Percentiles rank a stretch among this genome's conserved stretches.
phyloP scores from a whole-genome alignment of 2,329 filamentous ascomycete species.

The Arthroderma sp. region DNA sequence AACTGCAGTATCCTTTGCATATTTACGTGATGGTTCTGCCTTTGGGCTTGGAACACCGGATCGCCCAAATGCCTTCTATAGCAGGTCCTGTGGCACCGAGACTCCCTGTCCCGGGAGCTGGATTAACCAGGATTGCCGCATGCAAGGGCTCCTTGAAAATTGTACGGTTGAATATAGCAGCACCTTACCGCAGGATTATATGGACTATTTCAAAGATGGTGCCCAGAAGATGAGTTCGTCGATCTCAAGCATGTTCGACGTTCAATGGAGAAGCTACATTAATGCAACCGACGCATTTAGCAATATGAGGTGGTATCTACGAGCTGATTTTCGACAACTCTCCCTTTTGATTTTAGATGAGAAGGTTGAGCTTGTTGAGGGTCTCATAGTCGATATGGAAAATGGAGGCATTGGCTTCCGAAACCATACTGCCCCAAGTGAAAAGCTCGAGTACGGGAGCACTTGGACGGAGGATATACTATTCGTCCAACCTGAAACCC shows the following conservation, averaged over 20 bases:
- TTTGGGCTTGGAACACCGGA: slow-evolving; percentile 28
- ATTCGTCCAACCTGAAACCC: slow-evolving; percentile 34
- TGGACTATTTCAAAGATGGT: slow-evolving; percentile 23
- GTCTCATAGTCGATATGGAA: slow-evolving; percentile 30
- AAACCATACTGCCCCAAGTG: slow-evolving; percentile 30
- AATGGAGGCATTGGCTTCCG: slow-evolving; percentile 33
- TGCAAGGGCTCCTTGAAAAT: slow-evolving; percentile 3
- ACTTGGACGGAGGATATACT: slow-evolving; percentile 37
- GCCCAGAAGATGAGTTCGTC: slow-evolving; percentile 15
- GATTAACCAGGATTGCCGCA: slow-evolving; percentile 3
- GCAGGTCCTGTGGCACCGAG: slow-evolving; percentile 18
- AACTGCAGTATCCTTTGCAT: slow-evolving; percentile 20
- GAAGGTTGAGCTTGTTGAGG: slow-evolving; percentile 26
- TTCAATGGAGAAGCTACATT: slow-evolving; percentile 22
- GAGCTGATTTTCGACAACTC: slow-evolving; percentile 19
- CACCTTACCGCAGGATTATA: slow-evolving; percentile 21
- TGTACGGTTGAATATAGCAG: slow-evolving; percentile 15
- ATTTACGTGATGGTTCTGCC: slow-evolving; percentile 24
- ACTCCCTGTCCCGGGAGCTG: slow-evolving; percentile 15
- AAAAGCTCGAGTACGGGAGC: slow-evolving; percentile 20
- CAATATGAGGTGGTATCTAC: slow-evolving; percentile 18
- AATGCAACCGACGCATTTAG: slow-evolving; percentile 11
- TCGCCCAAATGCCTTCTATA: slow-evolving; percentile 19
- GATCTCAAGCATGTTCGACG: slow-evolving; percentile 33
- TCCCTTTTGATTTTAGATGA: slow-evolving; percentile 22